Conservation (phyloP, 495 filamentous ascomycete genomes). For the Lichenothelia convexa region DNA sequence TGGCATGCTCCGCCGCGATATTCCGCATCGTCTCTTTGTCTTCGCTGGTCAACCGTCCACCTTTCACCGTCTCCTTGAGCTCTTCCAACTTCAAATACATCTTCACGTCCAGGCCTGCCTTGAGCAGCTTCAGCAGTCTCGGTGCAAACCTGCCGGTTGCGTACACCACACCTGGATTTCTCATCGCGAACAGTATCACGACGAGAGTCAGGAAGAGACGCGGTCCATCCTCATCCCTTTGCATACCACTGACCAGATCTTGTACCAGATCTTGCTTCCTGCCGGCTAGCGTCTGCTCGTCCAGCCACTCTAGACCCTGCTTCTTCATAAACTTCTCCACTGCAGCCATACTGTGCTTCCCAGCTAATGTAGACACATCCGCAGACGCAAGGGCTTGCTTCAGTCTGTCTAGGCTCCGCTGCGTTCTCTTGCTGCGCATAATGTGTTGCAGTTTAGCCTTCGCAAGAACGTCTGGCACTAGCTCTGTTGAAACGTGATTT, state of each 20-base stretch:
- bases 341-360: neutral
- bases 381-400: conserved; percentile 1
- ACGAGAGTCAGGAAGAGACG: conserved; percentile 17
- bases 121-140: conserved; percentile 15
- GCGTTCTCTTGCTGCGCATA: conserved; percentile 6
- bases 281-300: neutral
- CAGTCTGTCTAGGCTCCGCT: conserved; percentile 8
- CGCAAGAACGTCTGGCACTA: conserved; percentile 10
- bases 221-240: conserved; percentile 13
- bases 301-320: conserved; percentile 4
- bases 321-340: conserved; percentile 10
- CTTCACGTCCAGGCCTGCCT: conserved; percentile 4
- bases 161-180: conserved; percentile 12
- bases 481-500: conserved; percentile 8
- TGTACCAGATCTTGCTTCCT: conserved; percentile 4
- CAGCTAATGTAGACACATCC: no score
- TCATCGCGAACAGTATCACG: conserved; percentile 10
- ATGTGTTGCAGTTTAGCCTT: conserved; percentile 8
- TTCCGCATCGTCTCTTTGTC: conserved; percentile 12
- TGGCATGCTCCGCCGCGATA: no score
- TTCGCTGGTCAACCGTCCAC: conserved; percentile 7
- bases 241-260: conserved; percentile 13
- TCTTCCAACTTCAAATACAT: conserved; percentile 11
- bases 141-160: conserved; percentile 17
- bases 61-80: conserved; percentile 15